Conservation (phyloP, 139 green algal species). For the Micractinium sp. region DNA sequence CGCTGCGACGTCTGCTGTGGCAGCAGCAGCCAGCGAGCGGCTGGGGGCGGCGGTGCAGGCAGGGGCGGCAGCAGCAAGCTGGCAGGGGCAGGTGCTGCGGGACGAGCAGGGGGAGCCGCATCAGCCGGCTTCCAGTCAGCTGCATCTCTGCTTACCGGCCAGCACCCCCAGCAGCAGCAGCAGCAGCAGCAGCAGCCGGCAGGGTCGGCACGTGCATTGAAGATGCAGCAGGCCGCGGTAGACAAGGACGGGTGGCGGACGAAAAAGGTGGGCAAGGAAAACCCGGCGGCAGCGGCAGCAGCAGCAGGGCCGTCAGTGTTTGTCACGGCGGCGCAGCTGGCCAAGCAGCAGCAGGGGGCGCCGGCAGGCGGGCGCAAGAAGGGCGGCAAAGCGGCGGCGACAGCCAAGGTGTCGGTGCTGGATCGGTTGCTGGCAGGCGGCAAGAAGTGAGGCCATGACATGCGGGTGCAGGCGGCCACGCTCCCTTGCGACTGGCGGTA, state of each 20-base stretch:
- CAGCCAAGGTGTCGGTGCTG: not conserved
- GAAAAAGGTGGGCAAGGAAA: conserved; percentile 21
- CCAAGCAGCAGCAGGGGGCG: not conserved
- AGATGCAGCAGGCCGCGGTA: conserved; percentile 24
- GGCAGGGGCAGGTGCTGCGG: not conserved
- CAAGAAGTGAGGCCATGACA: not conserved
- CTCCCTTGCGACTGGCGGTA: not conserved
- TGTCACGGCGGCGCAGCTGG: not conserved
- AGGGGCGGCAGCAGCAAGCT: not conserved
- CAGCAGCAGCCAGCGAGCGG: not conserved
- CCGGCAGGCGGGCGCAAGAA: not conserved
- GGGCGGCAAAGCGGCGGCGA: not conserved
- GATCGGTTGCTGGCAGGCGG: not conserved
- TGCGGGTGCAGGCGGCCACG: not conserved
- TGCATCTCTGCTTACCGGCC: not conserved
- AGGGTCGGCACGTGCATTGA: conserved; percentile 9
- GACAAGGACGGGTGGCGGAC: not conserved
- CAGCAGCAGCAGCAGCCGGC: not conserved
- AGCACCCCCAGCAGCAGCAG: not conserved
- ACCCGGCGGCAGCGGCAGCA: not conserved
- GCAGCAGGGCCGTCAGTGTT: not conserved
- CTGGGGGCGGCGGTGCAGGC: not conserved
- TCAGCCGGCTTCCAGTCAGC: conserved; percentile 12
- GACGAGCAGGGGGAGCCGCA: too few relatives aligned
- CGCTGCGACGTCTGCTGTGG: conserved; percentile 22